phyloP scores from a whole-genome alignment of 2,329 filamentous ascomycete genomes.

The Pseudocercospora eumusae region DNA sequence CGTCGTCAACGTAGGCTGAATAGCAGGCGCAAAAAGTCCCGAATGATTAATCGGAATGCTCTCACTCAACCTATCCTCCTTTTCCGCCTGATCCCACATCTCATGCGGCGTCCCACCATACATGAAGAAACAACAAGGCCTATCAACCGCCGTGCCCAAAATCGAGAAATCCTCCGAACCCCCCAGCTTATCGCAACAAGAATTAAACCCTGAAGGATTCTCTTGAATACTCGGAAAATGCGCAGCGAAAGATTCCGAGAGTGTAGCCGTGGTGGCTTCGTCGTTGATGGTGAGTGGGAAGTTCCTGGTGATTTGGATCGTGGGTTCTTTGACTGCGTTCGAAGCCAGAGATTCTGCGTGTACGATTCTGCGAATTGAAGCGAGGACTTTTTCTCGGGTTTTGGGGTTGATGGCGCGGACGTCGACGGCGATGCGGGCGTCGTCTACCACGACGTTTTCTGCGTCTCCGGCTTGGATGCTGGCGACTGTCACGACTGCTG shows the following conservation, averaged over 20 bases:
- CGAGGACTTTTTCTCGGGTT: conserved; percentile 52
- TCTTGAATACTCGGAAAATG: conserved; percentile 47
- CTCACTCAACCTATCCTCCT: conserved; percentile 47
- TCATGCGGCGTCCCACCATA: conserved; percentile 56
- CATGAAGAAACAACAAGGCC: conserved; percentile 59
- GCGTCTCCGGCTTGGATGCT: conserved; percentile 60
- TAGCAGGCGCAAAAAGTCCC: conserved; percentile 59
- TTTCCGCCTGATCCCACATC: conserved; percentile 53
- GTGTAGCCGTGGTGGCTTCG: conserved; percentile 42
- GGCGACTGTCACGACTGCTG: conserved; percentile 61
- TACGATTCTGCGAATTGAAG: conserved; percentile 55
- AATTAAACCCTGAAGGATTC: conserved; percentile 36
- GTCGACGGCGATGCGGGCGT: conserved; percentile 58
- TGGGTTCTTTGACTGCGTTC: conserved; percentile 48
- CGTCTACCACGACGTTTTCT: conserved; percentile 62
- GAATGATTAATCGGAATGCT: conserved; percentile 63
- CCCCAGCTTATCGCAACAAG: conserved; percentile 45
- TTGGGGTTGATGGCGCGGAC: conserved; percentile 52
- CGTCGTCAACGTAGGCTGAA: conserved; percentile 59
- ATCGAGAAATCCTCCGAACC: conserved; percentile 62
- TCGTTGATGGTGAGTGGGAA: conserved; percentile 59
- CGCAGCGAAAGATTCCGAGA: conserved; percentile 49
- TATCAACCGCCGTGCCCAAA: conserved; percentile 53
- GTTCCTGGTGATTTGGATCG: conserved; percentile 44
- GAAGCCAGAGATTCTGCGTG: conserved; percentile 57